A percentile compares a stretch with the other conserved stretches of the same genome.
These are phyloP conservation scores for Coemansia sp. DNA, from an alignment of 192 early-diverging fungal genomes.

Conservation along the genomic window DNA sequence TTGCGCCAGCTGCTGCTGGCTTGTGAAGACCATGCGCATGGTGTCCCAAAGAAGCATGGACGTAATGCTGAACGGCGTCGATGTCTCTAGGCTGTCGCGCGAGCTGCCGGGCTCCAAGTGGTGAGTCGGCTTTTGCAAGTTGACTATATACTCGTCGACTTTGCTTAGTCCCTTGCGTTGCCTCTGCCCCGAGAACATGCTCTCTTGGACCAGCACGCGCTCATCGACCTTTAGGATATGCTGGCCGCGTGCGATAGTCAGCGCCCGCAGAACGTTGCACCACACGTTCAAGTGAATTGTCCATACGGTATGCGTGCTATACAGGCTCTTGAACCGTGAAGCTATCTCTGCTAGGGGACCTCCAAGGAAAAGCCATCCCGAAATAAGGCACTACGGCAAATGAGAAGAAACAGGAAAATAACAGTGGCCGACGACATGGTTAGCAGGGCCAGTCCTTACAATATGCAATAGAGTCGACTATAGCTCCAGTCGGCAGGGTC, in stretches of 20 bases:
- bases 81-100: constrained; percentile 16
- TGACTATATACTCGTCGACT: constrained; percentile 35
- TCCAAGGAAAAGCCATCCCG: constrained; percentile 27
- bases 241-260: constrained; percentile 43
- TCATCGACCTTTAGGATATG: constrained; percentile 46
- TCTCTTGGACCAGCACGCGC: constrained; percentile 50
- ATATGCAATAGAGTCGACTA: background rate
- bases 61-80: constrained; percentile 39
- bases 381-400: constrained; percentile 35
- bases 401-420: background rate
- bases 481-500: background rate
- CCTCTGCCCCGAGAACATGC: constrained; percentile 51
- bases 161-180: constrained; percentile 43
- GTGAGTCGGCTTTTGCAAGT: constrained; percentile 14
- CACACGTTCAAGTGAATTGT: constrained; percentile 41
- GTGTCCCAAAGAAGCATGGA: constrained; percentile 41
- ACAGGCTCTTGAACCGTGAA: constrained; percentile 16
- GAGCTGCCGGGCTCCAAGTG: constrained; percentile 13
- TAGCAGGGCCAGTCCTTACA: no score
- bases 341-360: constrained; percentile 5
- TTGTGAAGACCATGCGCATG: constrained; percentile 34
- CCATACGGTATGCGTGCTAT: constrained; percentile 27
- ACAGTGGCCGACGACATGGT: no score
- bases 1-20: background rate
- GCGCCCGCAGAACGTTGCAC: constrained; percentile 45